Evolutionary conservation across 768 basidiomycete genomes (phyloP), one percentile per base, ranked within the genome.

Genomic region (Agaricus sinodeliciosus): DNA sequence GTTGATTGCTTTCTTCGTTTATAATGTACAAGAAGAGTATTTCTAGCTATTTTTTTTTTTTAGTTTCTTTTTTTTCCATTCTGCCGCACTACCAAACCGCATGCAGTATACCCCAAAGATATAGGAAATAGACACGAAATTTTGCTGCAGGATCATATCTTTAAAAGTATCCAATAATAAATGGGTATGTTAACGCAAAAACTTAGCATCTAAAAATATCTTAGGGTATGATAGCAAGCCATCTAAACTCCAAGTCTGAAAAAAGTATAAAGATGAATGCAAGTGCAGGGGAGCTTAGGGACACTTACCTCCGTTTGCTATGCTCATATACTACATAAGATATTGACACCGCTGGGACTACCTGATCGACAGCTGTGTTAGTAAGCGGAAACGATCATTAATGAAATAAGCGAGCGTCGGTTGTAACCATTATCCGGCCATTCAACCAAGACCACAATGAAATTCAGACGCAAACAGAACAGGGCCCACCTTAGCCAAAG

Each of bases 281-380:
- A 42, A 31, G 31, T 7, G 48, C 39, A 34, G 42, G 22, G 40
- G 36, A 28, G 49, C 50, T 40, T 25, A 28, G 46, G 43, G 41
- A 55, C 1, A 67, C 81, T 57, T 51, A 86, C 90, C 75, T 85
- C 66, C 85, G 79, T 73, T 90, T 93, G 61, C 78, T 84, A 60
- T 88, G 82, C 65, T 93, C 90, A 68, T 93, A 93, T 57, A 96
- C 94, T 37, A 96, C 84, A 70, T 96, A 96, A 55, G 92, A 92
- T 69, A 98, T 97, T 7, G 94, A 95, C 40, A 98, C 95, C 3
- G 94, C 87, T 47, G 95, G 95, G 42, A 96, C 85, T 54, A 98
- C 95, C 89, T 91, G 60, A 31, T 47, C 43, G 22, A 55, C 27
- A 22, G 13, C 37, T 3, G 40, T 16, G 34, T 52, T 54, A 31